Evolutionary conservation across 352 stramenopile genomes (phyloP), one percentile per base, ranked within the genome.

Genomic region (Globisporangium carolinianum): DNA sequence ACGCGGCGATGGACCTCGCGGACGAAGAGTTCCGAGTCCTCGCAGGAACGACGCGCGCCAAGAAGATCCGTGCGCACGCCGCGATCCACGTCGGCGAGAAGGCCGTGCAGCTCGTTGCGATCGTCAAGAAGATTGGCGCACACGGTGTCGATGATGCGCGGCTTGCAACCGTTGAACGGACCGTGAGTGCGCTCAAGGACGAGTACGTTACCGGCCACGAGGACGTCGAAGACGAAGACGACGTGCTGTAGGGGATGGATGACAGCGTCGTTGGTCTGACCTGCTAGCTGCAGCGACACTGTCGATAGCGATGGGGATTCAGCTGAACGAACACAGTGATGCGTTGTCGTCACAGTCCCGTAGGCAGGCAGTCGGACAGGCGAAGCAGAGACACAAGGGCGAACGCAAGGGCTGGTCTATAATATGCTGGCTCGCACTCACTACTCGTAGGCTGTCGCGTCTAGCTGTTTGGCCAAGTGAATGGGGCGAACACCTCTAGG

Each of bases 181-280:
- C 57, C 5, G 55, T 77, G 38, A 56, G 63, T 11, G 72, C 71
- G 48, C 53, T 89, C 14, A 89, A 88, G 47, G 79, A 88, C 12
- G 50, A 72, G 35, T 92, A 79, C 53, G 60, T 89, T 53, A 68
- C 58, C 55, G 77, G 68, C 10, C 69, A 88, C 55, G 69, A 89
- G 55, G 83, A 91, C 55, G 80, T 87, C 32, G 82, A 92, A 57
- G 85, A 95, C 58, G 85, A 95, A 56, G 85, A 93, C 58, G 85
- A 95, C 65, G 83, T 95, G 56, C 65, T 95, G 57, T 95, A 89
- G 69, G n/a, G 35, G 39, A 32, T 24, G 24, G 24, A 24, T 24
- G 24, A 24, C 24, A 24, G 24, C 24, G 24, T 24, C 24, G 24
- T 24, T 24, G 24, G 24, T 24, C 1, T 24, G 24, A 24, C 24